phyloP scores from a whole-genome alignment of 768 basidiomycete species.

The Boletus reticuloceps region DNA sequence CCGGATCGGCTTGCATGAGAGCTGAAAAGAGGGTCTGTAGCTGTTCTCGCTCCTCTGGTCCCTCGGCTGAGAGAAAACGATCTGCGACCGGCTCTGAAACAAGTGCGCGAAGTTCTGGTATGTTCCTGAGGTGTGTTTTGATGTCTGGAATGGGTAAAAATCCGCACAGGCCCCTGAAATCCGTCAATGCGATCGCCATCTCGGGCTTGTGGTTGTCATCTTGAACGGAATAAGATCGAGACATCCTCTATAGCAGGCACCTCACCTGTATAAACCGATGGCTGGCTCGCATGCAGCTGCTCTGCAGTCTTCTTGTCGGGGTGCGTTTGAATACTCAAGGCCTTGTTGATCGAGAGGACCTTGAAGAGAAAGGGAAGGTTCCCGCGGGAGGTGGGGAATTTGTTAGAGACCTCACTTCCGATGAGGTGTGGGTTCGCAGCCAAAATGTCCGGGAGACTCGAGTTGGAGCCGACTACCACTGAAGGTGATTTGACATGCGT shows the following conservation, averaged over 20 bases:
- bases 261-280: conserved; percentile 89
- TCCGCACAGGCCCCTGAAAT: conserved; percentile 88
- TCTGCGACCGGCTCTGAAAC: conserved; percentile 56
- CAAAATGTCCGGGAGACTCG: conserved; percentile 58
- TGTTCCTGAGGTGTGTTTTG: conserved; percentile 57
- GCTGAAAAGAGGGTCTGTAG: conserved; percentile 78
- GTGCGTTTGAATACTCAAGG: conserved; percentile 89
- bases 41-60: conserved; percentile 38
- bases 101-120: conserved; percentile 76
- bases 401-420: conserved; percentile 51
- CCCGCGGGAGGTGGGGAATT: conserved; percentile 55
- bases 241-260: neutral
- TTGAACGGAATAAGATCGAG: conserved; percentile 28
- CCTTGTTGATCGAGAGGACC: conserved; percentile 85
- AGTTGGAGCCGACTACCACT: conserved; percentile 44
- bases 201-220: conserved; percentile 99
- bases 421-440: conserved; percentile 66
- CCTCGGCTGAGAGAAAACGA: conserved; percentile 46
- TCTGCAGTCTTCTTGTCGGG: conserved; percentile 84
- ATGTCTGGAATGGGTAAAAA: conserved; percentile 82
- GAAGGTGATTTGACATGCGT: conserved; percentile 83
- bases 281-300: conserved; percentile 60
- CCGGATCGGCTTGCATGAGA: conserved; percentile 76
- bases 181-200: conserved; percentile 95
- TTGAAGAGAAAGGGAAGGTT: conserved; percentile 93